Base-by-base conservation (phyloP, 495 filamentous ascomycete species). In the Penicillium robsamsonii region DNA sequence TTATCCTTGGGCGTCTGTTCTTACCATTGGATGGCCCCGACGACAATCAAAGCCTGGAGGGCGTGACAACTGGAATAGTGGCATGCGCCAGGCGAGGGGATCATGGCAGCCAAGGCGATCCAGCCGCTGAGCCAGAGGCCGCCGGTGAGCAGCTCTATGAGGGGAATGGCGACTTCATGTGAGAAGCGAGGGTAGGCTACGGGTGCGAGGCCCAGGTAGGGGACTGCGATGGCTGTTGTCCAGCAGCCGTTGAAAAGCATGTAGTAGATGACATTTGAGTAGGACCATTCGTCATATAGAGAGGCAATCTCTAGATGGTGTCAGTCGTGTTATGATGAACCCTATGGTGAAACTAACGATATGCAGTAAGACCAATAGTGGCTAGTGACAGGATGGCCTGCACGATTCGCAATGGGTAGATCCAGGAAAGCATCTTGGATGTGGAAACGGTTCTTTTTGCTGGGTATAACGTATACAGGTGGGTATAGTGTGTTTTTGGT, bases 161-260 rank as follows among this genome's bases (percentile, higher is more conserved):
- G 48, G 20, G 65, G 65, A 25, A 67, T 67, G 18, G 57, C 65
- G 30, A 82, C 67, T 30, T 79, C 79, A 70, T 86, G 81, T 55
- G 78, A 77, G 43, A 80, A 57, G 50, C 68, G 71, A 4, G 80
- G 73, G 63, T 81, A 73, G 67, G 80, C 81, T 29, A 76, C 62
- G 1, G 86, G 85, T 7, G 79, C 75, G 29, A 90, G 51, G 58
- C 79, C 75, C 48, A 91, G 74, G 71, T 88, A 89, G 50, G 72
- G 63, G 38, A 91, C 71, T 0, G 82, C 78, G 50, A 90, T 55
- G 22, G 51, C 75, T 40, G 88, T 69, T 9, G 87, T 84, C 84
- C 84, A 89, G 57, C 87, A 74, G 55, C 82, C 74, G 69, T 74
- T 73, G 78, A 89, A 88, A 66, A 90, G 70, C 71, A 90, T 81